Evolutionary conservation across 2,329 filamentous ascomycete genomes (phyloP).

Genomic region (Hypoxylon sp.): DNA sequence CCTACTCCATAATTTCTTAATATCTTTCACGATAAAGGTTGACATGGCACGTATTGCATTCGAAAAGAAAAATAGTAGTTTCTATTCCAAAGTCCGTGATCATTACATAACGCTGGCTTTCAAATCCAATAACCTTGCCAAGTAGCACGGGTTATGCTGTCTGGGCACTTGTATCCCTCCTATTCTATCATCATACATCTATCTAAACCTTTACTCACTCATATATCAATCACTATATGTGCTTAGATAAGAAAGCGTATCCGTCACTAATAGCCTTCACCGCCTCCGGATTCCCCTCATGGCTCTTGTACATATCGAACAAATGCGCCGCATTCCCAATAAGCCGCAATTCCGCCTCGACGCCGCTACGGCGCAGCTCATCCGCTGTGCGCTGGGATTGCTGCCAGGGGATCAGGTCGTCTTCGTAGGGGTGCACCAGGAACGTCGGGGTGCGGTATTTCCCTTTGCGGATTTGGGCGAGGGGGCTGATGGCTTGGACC

Average conservation of each 20-base stretch:
- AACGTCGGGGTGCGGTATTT: constrained; percentile 56
- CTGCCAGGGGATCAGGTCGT: constrained; percentile 56
- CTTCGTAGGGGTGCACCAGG: constrained; percentile 52
- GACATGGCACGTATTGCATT: not conserved
- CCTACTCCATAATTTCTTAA: not conserved
- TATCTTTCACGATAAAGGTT: not conserved
- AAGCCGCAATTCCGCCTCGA: constrained; percentile 20
- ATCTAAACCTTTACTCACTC: not conserved
- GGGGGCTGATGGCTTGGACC: constrained; percentile 50
- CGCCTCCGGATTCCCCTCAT: constrained; percentile 23
- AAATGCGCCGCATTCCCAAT: constrained; percentile 23
- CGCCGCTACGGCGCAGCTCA: constrained; percentile 11
- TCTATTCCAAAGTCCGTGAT: not conserved
- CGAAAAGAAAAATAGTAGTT: not conserved
- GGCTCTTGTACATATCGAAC: constrained; percentile 29
- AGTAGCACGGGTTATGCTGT: not conserved
- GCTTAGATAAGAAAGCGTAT: constrained; percentile 19
- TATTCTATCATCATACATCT: constrained; percentile 1
- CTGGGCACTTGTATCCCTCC: not conserved
- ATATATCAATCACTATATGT: not conserved
- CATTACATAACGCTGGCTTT: not conserved
- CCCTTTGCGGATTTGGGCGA: constrained; percentile 53
- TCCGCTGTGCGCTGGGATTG: constrained; percentile 47
- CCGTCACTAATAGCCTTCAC: constrained; percentile 19
- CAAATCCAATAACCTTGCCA: not conserved